Percentiles rank a stretch among this genome's conserved stretches.
These are phyloP conservation scores for Apiospora hydei DNA, from an alignment of 2,329 filamentous ascomycete genomes.

Conservation along the genomic window DNA sequence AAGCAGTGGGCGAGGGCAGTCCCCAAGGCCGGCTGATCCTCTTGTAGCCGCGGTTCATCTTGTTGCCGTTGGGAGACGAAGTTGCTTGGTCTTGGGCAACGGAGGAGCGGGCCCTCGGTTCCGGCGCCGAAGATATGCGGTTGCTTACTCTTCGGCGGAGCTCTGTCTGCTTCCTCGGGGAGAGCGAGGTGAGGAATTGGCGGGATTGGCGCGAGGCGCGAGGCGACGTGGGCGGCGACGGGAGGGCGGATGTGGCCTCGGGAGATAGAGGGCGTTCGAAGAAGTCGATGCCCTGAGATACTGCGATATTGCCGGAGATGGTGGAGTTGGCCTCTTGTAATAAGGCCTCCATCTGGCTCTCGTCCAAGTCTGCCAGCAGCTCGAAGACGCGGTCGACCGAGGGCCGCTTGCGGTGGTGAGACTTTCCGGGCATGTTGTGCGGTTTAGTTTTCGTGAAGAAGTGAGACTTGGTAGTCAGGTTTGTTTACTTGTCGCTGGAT, in stretches of 20 bases:
- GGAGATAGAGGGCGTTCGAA: slow-evolving; percentile 32
- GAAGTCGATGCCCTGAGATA: slow-evolving; percentile 39
- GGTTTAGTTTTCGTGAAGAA: slow-evolving; percentile 1
- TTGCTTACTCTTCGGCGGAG: slow-evolving; percentile 34
- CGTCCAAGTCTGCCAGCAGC: slow-evolving; percentile 39
- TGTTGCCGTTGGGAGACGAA: slow-evolving; percentile 15
- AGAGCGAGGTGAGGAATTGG: slow-evolving; percentile 37
- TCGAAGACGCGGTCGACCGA: slow-evolving; percentile 41
- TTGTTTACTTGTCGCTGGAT: slow-evolving; percentile 17
- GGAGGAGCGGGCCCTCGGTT: slow-evolving; percentile 19
- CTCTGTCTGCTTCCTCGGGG: slow-evolving; percentile 35
- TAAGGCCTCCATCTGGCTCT: slow-evolving; percentile 37
- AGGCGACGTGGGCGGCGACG: slow-evolving; percentile 28
- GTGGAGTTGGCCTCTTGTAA: slow-evolving; percentile 40
- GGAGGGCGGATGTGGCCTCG: background rate
- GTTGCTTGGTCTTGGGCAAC: background rate
- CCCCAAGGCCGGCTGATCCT: slow-evolving; percentile 37
- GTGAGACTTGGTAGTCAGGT: slow-evolving; percentile 5
- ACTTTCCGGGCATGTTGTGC: slow-evolving; percentile 30
- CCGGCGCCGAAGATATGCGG: slow-evolving; percentile 31
- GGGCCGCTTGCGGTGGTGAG: slow-evolving; percentile 38
- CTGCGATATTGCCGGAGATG: slow-evolving; percentile 37
- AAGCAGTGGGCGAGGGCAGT: slow-evolving; percentile 29
- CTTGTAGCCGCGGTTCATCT: slow-evolving; percentile 36
- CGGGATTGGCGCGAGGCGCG: slow-evolving; percentile 26